phyloP scores from a whole-genome alignment of 1,284 basidiomycete genomes.

The Cystobasidiaceae sp. region DNA sequence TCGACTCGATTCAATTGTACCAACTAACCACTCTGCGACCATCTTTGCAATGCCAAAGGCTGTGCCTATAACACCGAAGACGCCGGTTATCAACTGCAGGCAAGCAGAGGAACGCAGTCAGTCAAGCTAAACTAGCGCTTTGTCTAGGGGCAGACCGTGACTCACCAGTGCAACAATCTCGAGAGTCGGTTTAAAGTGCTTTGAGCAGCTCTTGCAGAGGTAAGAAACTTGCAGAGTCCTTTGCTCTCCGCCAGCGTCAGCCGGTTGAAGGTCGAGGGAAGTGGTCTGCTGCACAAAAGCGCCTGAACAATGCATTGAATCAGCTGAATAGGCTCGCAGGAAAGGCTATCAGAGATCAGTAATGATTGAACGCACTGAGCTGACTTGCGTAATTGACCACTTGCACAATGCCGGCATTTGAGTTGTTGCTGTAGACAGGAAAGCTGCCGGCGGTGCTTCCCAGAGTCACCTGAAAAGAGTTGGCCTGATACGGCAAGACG shows the following conservation, averaged over 20 bases:
- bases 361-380: no score
- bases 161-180: constrained; percentile 5
- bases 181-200: constrained; percentile 6
- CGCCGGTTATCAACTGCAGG: not conserved
- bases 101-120: not conserved
- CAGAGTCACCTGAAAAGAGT: not conserved
- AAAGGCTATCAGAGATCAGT: no score
- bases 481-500: not conserved
- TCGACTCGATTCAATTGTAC: not conserved
- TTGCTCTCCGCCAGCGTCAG: not conserved
- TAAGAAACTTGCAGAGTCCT: constrained; percentile 22
- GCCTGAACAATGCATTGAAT: not conserved
- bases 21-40: constrained; percentile 12
- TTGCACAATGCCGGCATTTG: not conserved
- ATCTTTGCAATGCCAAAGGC: not conserved
- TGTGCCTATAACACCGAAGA: not conserved
- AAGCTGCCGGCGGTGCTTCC: constrained; percentile 4
- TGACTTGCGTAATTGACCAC: no score
- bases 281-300: not conserved
- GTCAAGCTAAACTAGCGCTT: not conserved
- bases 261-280: constrained; percentile 10
- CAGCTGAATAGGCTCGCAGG: no score
- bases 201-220: constrained; percentile 20
- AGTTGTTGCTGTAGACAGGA: not conserved
- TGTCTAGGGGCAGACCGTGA: not conserved